Base-by-base conservation (phyloP, 371 early-diverging fungal species). In the Haplosporangium sp. region DNA sequence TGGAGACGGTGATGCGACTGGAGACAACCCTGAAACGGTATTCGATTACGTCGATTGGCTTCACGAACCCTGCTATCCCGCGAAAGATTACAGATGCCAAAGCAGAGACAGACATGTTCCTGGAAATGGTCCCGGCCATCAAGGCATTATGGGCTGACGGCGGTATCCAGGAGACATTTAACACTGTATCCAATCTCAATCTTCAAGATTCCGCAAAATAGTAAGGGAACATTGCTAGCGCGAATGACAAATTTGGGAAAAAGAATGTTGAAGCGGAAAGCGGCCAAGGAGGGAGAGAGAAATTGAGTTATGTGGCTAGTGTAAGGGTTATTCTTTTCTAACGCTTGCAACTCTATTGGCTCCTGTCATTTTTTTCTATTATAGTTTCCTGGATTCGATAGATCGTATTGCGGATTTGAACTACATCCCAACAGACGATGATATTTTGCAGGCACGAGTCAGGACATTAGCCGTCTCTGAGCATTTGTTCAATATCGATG, bases 401-500 rank as follows among this genome's bases (percentile, higher is more conserved):
- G 86, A 83, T 36, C 74, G 85, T 40, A 73, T 86, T 56, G 67
- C 80, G 36, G 64, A 67, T 18, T 36, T 61, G 10, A 64, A 77
- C 43, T 86, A 86, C 55, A 55, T 70, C 21, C 86, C 86, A 14
- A 81, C 86, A 20, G 86, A 86, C 62, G 82, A 82, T 21, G 86
- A 86, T 63, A 82, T 86, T 62, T 57, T 86, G 40, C 81, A 82
- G 64, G 83, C 85, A 38, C 72, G 86, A 43, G 81, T 85, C 41
- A 68, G 84, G 67, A 84, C 86, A 16, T 67, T 85, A 50, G 86
- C 86, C 16, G 83, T 86, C 6, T 81, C 82, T 14, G 86, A 86
- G 54, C 81, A 83, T 46, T 38, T 66, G 52, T 84, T 84, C 53
- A 67, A 80, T 50, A 80, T 84, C 41, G 80, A 81, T n/a, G 73